Evolutionary conservation across 176 grass and related monocot genomes (phyloP), one percentile per base, ranked within the genome.

Genomic region (Eragrostis curvula): DNA sequence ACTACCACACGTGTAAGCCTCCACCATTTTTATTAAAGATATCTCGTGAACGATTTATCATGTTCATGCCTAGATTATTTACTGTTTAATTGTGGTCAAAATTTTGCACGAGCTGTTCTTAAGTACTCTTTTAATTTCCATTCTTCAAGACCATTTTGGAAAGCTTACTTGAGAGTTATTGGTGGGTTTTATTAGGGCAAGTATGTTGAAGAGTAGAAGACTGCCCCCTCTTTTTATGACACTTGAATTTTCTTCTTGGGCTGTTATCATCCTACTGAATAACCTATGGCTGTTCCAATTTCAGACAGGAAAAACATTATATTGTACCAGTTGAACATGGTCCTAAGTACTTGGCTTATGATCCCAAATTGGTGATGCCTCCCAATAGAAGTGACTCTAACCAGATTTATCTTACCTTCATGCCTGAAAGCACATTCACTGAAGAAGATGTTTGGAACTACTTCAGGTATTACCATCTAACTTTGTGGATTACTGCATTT

Each of bases 331-430:
- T 73, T 56, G 94, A 93, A 83, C 73, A 93, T 89, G 77, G 11
- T 75, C 20, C 18, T 24, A 57, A 41, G 51, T 75, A 57, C 29
- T 57, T 57, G 51, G 72, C 32, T 42, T 15, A 17, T 58, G 73
- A 21, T 75, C 57, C 24, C 84, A 69, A 44, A 77, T 77, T 77
- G 76, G 52, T 71, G 88, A 85, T 44, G 23, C 40, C 74, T 55
- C 82, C 87, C 60, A 57, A 24, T 53, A 66, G 40, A 18, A 56
- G 15, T 24, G 82, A 51, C 51, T 88, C 85, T 71, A 70, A 88
- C 77, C 81, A 88, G 71, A 93, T 94, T 83, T 90, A 86, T 87
- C 82, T 94, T 42, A 86, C 85, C 51, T 94, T 94, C 52, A 39
- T 83, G 25, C 68, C 88, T 68, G 82, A 94, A 45, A 90, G 91